Percentiles rank a stretch among this genome's conserved stretches.
Evolutionary conservation across 1,284 basidiomycete genomes (phyloP).

Genomic region (Fistulinella cinereoalba): DNA sequence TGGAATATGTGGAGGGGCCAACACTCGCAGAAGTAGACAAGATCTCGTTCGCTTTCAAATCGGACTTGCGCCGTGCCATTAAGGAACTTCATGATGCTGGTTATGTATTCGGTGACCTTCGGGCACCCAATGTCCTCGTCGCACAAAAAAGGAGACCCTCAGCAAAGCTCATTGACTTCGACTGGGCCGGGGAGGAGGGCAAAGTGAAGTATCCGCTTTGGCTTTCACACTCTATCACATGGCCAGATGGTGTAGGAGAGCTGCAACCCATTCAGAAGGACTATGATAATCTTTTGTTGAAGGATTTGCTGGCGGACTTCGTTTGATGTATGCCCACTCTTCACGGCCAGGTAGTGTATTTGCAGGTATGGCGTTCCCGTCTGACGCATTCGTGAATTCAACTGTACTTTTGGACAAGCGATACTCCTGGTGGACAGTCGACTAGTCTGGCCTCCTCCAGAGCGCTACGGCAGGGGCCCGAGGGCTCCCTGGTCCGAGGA

Average conservation of each 20-base stretch:
- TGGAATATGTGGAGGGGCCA: conserved; percentile 10
- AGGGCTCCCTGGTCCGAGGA: too few relatives aligned
- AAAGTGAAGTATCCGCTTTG: conserved; percentile 14
- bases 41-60: not conserved
- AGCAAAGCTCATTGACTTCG: conserved; percentile 9
- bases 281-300: conserved; percentile 11
- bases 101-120: conserved; percentile 21
- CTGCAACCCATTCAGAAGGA: conserved; percentile 4
- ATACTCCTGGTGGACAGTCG: too few relatives aligned
- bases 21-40: not conserved
- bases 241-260: conserved; percentile 7
- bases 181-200: conserved; percentile 8
- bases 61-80: not conserved
- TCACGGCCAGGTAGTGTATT: too few relatives aligned
- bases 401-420: too few relatives aligned
- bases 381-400: too few relatives aligned
- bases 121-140: conserved; percentile 14
- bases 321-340: too few relatives aligned
- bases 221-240: conserved; percentile 4
- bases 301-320: too few relatives aligned
- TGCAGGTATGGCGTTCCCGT: too few relatives aligned
- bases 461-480: too few relatives aligned
- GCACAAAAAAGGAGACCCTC: not conserved
- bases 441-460: too few relatives aligned
- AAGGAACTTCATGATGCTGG: conserved; percentile 5